Conservation (phyloP, 2,329 filamentous ascomycete genomes). For the Gremmenia infestans region DNA sequence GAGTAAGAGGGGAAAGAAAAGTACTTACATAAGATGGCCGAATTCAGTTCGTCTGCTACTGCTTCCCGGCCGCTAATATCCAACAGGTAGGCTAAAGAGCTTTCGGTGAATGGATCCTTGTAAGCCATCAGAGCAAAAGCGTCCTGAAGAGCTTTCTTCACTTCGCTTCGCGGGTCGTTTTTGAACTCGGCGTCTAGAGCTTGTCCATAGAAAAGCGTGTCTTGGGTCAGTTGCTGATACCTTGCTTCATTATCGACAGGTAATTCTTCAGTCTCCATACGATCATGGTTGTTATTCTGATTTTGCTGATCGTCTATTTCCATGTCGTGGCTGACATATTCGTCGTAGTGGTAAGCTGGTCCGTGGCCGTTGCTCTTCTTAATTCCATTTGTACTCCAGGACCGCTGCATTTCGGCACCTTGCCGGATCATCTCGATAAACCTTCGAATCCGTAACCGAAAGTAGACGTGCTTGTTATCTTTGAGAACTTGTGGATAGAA, state of each 20-base stretch:
- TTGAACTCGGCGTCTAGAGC: slow-evolving; percentile 73
- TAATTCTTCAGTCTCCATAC: slow-evolving; percentile 48
- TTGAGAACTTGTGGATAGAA: slow-evolving; percentile 78
- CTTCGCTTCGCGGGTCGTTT: slow-evolving; percentile 63
- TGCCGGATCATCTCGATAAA: slow-evolving; percentile 91
- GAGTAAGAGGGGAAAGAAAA: neutral
- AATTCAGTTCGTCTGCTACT: slow-evolving; percentile 91
- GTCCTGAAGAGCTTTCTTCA: slow-evolving; percentile 70
- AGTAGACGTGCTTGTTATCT: slow-evolving; percentile 79
- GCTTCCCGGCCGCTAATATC: slow-evolving; percentile 68
- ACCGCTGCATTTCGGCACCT: slow-evolving; percentile 57
- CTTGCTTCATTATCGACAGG: slow-evolving; percentile 17
- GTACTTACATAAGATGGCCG: slow-evolving; percentile 67
- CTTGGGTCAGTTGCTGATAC: slow-evolving; percentile 49
- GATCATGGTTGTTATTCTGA: slow-evolving; percentile 39
- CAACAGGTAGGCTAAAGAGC: slow-evolving; percentile 70
- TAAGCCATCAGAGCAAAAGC: slow-evolving; percentile 90
- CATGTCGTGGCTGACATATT: slow-evolving; percentile 38
- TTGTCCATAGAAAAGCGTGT: slow-evolving; percentile 75
- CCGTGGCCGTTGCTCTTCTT: slow-evolving; percentile 37
- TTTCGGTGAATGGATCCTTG: slow-evolving; percentile 68
- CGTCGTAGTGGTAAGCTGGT: slow-evolving; percentile 33
- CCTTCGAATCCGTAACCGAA: slow-evolving; percentile 81
- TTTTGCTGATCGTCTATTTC: slow-evolving; percentile 49
- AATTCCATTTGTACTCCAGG: slow-evolving; percentile 20